phyloP scores from a whole-genome alignment of 2,329 filamentous ascomycete species.

The Diaporthe vaccinii region DNA sequence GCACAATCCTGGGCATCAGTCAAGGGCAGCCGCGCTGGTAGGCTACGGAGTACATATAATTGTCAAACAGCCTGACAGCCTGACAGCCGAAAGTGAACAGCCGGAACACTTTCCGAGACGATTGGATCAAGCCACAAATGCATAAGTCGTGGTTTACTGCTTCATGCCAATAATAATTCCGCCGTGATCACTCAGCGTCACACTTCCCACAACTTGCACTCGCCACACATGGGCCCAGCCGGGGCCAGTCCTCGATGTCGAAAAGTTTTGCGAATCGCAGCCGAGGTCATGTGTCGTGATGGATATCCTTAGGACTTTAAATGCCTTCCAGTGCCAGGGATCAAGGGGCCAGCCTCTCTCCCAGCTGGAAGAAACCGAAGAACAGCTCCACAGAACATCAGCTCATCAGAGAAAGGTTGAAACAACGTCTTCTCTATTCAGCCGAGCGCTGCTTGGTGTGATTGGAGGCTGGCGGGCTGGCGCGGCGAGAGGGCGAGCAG shows the following conservation, averaged over 20 bases:
- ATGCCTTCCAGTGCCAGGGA: slow-evolving; percentile 1
- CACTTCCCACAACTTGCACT: not conserved
- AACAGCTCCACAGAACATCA: slow-evolving; percentile 33
- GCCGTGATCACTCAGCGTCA: not conserved
- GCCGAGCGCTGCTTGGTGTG: not conserved
- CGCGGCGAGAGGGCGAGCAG: not conserved
- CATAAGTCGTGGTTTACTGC: not conserved
- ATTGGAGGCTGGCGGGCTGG: not conserved
- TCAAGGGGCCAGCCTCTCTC: slow-evolving; percentile 6
- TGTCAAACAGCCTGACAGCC: slow-evolving; percentile 24
- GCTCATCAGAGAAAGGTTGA: slow-evolving; percentile 28
- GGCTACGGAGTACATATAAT: not conserved
- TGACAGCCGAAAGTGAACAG: not conserved
- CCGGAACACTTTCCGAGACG: not conserved
- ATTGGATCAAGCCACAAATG: slow-evolving; percentile 18
- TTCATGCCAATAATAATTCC: not conserved
- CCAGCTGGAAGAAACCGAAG: slow-evolving; percentile 18
- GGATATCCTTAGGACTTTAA: slow-evolving; percentile 5
- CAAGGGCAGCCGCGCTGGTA: not conserved
- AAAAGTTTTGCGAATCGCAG: slow-evolving; percentile 13
- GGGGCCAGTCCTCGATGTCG: not conserved
- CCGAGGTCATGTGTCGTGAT: slow-evolving; percentile 28
- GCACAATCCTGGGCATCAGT: slow-evolving; percentile 23
- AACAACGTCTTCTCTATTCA: slow-evolving; percentile 20
- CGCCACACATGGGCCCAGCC: slow-evolving; percentile 13